These are phyloP conservation scores for Hortaea werneckii DNA, from an alignment of 2,329 filamentous ascomycete species.

Conservation along the genomic window DNA sequence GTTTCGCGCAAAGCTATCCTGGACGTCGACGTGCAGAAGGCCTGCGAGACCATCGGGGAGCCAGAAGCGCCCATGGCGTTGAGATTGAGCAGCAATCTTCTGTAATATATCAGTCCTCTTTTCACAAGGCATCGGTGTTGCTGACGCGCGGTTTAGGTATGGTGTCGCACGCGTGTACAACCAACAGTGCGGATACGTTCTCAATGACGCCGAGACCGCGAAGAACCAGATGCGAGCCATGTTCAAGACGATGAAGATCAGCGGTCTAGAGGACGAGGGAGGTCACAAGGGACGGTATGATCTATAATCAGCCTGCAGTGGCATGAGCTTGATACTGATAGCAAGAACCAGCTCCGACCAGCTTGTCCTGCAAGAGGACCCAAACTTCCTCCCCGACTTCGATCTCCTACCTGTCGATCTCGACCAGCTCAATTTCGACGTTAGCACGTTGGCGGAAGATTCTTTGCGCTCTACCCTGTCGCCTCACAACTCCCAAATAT, in stretches of 20 bases:
- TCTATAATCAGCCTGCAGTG: neutral
- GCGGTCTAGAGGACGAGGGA: constrained; percentile 58
- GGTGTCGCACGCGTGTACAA: constrained; percentile 76
- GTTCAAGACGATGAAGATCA: constrained; percentile 47
- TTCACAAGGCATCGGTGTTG: neutral
- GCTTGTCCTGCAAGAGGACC: constrained; percentile 72
- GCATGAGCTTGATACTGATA: neutral
- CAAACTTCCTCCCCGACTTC: constrained; percentile 62
- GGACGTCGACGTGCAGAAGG: constrained; percentile 74
- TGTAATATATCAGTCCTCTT: constrained; percentile 37
- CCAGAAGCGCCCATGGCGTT: constrained; percentile 82
- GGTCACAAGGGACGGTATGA: constrained; percentile 58
- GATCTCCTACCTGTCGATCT: constrained; percentile 51
- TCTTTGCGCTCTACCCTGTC: constrained; percentile 28
- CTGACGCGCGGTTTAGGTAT: constrained; percentile 40
- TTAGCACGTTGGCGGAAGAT: constrained; percentile 35
- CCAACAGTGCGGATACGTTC: constrained; percentile 79
- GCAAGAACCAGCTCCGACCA: constrained; percentile 52
- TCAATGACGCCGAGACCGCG: constrained; percentile 67
- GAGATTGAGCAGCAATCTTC: constrained; percentile 76
- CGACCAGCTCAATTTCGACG: constrained; percentile 33
- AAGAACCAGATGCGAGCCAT: constrained; percentile 63
- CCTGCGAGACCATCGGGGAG: constrained; percentile 78
- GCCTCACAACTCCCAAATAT: constrained; percentile 22
- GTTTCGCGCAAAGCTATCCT: constrained; percentile 79